Conservation (phyloP, 352 stramenopile species). For the Globisporangium cystogenes region DNA sequence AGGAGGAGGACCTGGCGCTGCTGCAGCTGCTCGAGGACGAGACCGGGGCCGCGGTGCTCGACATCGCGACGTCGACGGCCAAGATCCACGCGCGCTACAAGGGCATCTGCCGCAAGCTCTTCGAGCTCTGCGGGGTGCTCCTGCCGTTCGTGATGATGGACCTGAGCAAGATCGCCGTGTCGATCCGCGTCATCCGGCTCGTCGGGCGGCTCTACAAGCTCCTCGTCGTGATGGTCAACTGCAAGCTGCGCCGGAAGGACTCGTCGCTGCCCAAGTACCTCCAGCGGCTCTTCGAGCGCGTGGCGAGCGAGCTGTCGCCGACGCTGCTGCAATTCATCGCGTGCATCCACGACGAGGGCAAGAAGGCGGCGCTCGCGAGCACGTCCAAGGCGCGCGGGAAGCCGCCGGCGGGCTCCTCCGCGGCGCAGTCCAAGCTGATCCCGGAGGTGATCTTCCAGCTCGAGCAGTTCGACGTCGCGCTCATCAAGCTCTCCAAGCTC, state of each 20-base stretch:
- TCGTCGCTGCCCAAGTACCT: constrained; percentile 33
- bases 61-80: constrained; percentile 12
- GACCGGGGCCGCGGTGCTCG: constrained; percentile 20
- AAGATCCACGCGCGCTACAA: constrained; percentile 23
- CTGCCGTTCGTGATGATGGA: constrained; percentile 44
- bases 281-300: constrained; percentile 40
- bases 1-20: constrained; percentile 27
- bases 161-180: constrained; percentile 24
- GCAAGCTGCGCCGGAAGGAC: constrained; percentile 38
- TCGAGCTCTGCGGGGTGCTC: constrained; percentile 28
- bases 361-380: constrained; percentile 10
- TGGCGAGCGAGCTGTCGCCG: constrained; percentile 30
- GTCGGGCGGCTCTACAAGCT: constrained; percentile 51
- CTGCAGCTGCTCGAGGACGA: constrained; percentile 35
- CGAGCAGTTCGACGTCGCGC: constrained; percentile 57
- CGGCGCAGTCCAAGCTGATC: constrained; percentile 45
- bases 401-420: constrained; percentile 7
- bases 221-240: constrained; percentile 29
- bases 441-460: constrained; percentile 63
- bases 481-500: constrained; percentile 64
- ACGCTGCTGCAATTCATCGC: constrained; percentile 44
- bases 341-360: constrained; percentile 42
- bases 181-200: constrained; percentile 36
- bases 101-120: constrained; percentile 22
- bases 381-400: constrained; percentile 8